Evolutionary conservation across 148 eudicot species (phyloP).

Genomic region (Agrostemma githago): DNA sequence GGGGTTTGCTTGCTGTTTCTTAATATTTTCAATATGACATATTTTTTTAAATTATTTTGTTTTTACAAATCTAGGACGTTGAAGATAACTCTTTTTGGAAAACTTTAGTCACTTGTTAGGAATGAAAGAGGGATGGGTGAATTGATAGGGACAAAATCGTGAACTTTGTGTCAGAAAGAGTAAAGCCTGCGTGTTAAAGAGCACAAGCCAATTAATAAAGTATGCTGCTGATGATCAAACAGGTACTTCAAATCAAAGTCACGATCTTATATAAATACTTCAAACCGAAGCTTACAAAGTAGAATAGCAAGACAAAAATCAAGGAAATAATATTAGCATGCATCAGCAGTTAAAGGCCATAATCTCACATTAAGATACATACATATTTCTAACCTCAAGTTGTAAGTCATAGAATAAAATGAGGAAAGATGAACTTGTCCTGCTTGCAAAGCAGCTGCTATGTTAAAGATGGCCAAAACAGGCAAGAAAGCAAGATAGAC

Average conservation of each 20-base stretch:
- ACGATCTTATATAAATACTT: not conserved
- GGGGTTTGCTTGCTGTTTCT: too few species aligned
- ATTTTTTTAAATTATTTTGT: too few species aligned
- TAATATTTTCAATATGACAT: too few species aligned
- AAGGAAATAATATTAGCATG: not conserved
- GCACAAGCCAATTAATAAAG: too few species aligned
- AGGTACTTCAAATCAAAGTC: not conserved
- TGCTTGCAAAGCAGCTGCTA: conserved; percentile 6
- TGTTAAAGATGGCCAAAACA: not conserved
- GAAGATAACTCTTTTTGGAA: too few species aligned
- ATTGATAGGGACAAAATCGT: too few species aligned
- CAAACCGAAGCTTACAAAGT: not conserved
- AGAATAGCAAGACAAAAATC: not conserved
- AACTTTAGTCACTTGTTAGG: too few species aligned
- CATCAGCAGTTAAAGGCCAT: not conserved
- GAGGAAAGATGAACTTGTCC: not conserved
- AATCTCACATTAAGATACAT: not conserved
- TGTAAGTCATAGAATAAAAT: not conserved
- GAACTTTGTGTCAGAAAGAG: not conserved
- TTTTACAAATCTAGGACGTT: too few species aligned
- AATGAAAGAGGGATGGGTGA: too few species aligned
- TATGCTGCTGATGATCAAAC: not conserved
- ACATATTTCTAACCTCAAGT: not conserved
- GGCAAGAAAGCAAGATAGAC: conserved; percentile 10
- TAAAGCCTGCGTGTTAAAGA: not conserved